Percentiles rank a stretch among this genome's conserved stretches.
phyloP scores from a whole-genome alignment of 345 rosid species.

The Hibiscus trionum region DNA sequence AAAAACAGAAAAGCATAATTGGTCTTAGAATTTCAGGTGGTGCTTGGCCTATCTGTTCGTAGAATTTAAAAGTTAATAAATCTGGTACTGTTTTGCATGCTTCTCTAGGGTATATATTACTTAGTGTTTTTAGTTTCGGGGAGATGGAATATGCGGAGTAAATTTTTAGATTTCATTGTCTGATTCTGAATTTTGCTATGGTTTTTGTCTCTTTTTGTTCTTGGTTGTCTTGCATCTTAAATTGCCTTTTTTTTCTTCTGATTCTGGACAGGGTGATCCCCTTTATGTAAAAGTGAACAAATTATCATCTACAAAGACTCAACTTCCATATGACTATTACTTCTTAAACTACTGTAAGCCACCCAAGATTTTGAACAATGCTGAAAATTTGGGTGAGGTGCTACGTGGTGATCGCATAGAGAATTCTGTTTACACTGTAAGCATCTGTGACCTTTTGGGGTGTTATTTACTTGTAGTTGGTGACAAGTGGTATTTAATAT shows the following conservation, averaged over 20 bases:
- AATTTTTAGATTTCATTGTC: background rate
- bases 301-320: conserved; percentile 92
- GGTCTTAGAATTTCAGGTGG: background rate
- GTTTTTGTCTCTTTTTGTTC: background rate
- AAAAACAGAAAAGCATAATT: background rate
- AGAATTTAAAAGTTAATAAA: background rate
- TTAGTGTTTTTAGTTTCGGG: no score
- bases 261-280: conserved; percentile 71
- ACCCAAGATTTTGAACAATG: conserved; percentile 2
- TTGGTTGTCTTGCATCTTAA: background rate
- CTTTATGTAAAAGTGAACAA: conserved; percentile 92
- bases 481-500: background rate
- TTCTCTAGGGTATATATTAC: background rate
- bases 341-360: conserved; percentile 49
- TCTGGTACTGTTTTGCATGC: background rate
- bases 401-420: conserved; percentile 98
- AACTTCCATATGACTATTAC: conserved; percentile 94
- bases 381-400: conserved; percentile 21
- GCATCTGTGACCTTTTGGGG: conserved; percentile 14
- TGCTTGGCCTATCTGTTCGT: background rate
- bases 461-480: conserved; percentile 6
- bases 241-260: conserved; percentile 1
- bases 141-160: background rate
- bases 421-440: conserved; percentile 81
- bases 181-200: background rate